phyloP scores from a whole-genome alignment of 139 green algal genomes.

The Chlamydomonas sphaeroides region DNA sequence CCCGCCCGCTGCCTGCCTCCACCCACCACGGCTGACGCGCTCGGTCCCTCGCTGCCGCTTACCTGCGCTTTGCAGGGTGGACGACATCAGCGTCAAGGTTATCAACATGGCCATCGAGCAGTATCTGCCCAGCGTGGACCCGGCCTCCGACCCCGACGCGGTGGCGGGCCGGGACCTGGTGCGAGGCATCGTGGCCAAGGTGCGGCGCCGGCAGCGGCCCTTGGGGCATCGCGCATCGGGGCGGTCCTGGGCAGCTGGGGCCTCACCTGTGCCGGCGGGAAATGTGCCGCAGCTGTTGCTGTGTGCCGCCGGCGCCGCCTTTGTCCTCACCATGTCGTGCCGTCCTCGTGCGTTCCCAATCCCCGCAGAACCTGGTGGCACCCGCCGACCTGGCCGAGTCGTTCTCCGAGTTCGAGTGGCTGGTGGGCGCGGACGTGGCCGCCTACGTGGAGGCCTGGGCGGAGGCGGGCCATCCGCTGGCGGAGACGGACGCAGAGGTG shows the following conservation, averaged over 20 bases:
- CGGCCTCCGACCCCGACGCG: constrained; percentile 57
- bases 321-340: too few relatives aligned
- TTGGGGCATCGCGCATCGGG: too few relatives aligned
- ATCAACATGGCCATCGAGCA: constrained; percentile 56
- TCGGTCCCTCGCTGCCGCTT: background rate
- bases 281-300: too few relatives aligned
- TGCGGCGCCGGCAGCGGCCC: constrained; percentile 25
- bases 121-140: constrained; percentile 50
- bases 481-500: constrained; percentile 71
- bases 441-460: constrained; percentile 62
- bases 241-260: too few relatives aligned
- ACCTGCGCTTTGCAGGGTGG: constrained; percentile 36
- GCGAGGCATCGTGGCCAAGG: constrained; percentile 1
- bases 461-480: constrained; percentile 59
- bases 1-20: too few relatives aligned
- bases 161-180: constrained; percentile 35
- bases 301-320: background rate
- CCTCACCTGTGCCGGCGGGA: too few relatives aligned
- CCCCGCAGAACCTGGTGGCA: constrained; percentile 58
- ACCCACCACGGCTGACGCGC: too few relatives aligned
- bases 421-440: constrained; percentile 31
- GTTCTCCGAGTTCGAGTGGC: constrained; percentile 45
- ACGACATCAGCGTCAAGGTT: constrained; percentile 58
- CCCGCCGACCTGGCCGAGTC: constrained; percentile 56
- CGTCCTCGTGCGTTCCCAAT: constrained; percentile 49